A percentile compares a stretch with the other conserved stretches of the same genome.
These are phyloP conservation scores for Chaetomiaceae sp. DNA, from an alignment of 2,329 filamentous ascomycete genomes.

Conservation along the genomic window DNA sequence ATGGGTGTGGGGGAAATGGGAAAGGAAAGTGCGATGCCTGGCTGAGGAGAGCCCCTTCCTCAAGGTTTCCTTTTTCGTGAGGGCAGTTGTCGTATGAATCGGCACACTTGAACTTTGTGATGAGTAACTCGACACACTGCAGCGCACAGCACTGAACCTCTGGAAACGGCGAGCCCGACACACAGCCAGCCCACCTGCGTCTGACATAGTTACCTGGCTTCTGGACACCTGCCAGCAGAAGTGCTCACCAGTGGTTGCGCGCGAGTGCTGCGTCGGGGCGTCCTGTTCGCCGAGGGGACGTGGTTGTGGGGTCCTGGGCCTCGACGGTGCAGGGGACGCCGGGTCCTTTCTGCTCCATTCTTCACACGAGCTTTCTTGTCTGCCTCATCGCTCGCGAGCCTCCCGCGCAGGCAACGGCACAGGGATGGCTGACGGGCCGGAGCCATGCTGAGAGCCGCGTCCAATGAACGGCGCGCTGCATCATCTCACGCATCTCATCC, in stretches of 20 bases:
- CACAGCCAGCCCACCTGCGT: no score
- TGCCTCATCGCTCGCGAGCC: slow-evolving; percentile 6
- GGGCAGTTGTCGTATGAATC: no score
- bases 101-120: no score
- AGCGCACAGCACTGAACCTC: no score
- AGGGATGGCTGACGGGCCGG: slow-evolving; percentile 18
- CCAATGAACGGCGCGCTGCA: slow-evolving; percentile 19
- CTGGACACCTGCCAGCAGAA: slow-evolving; percentile 3
- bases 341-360: not conserved
- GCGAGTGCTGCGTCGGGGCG: slow-evolving; percentile 17
- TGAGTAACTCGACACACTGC: slow-evolving; percentile 2
- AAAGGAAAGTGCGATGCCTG: not conserved
- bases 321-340: no score
- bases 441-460: slow-evolving; percentile 16
- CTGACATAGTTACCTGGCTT: no score
- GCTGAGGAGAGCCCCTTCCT: not conserved
- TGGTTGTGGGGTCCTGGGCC: slow-evolving; percentile 18
- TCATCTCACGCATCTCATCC: slow-evolving; percentile 17
- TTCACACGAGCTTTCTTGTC: not conserved
- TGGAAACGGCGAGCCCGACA: no score
- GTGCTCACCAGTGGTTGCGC: slow-evolving; percentile 8
- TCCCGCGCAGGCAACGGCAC: slow-evolving; percentile 19
- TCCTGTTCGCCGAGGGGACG: slow-evolving; percentile 18
- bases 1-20: not conserved
- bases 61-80: no score